Evolutionary conservation across 2,329 filamentous ascomycete genomes (phyloP).

Genomic region (Nemania diffusa): DNA sequence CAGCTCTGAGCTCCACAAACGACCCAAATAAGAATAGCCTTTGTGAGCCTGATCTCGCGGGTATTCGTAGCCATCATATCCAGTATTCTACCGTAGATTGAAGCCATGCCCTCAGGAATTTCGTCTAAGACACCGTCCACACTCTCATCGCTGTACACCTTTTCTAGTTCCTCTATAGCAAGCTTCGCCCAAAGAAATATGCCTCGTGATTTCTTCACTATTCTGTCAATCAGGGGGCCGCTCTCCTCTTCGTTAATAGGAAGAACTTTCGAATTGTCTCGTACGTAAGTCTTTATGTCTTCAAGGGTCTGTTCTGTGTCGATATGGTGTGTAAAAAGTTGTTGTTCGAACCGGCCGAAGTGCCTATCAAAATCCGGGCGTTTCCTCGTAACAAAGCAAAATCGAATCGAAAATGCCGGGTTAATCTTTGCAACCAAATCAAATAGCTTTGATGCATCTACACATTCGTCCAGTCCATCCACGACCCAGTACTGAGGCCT

Average conservation of each 20-base stretch:
- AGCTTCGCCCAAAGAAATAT: conserved; percentile 20
- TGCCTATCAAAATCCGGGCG: conserved; percentile 6
- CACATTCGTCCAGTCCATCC: conserved; percentile 24
- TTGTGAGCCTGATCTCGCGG: conserved; percentile 24
- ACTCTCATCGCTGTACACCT: conserved; percentile 18
- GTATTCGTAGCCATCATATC: conserved; percentile 17
- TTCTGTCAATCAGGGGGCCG: conserved; percentile 9
- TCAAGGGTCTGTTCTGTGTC: background rate
- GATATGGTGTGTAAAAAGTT: conserved; percentile 14
- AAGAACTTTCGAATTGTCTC: background rate
- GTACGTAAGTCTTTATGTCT: conserved; percentile 10
- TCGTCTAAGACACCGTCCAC: conserved; percentile 13
- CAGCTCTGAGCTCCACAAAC: conserved; percentile 17
- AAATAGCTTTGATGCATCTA: conserved; percentile 12
- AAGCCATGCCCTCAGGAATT: conserved; percentile 16
- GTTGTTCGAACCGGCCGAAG: background rate
- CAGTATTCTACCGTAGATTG: conserved; percentile 8
- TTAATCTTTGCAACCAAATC: conserved; percentile 5
- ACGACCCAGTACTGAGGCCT: no score
- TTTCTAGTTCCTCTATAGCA: conserved; percentile 18
- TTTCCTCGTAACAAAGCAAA: conserved; percentile 15
- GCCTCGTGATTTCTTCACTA: conserved; percentile 12
- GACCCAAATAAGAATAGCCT: conserved; percentile 16
- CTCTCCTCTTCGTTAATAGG: background rate
- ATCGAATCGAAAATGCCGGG: conserved; percentile 11